These are phyloP conservation scores for Colletotrichum cereale DNA, from an alignment of 2,329 filamentous ascomycete species.

Conservation along the genomic window DNA sequence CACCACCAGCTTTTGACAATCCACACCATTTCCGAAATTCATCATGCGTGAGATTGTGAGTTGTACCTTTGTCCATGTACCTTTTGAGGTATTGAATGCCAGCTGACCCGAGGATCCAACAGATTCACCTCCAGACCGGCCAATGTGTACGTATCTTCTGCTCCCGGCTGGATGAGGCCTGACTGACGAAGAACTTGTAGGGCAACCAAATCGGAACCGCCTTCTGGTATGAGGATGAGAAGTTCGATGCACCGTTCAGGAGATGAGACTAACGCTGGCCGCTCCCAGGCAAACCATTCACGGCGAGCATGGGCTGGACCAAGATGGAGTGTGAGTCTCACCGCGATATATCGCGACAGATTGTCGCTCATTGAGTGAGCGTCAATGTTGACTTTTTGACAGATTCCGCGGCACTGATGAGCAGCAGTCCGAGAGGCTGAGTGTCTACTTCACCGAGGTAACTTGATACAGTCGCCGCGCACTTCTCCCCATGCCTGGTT, in stretches of 20 bases:
- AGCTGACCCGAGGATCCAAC: slow-evolving; percentile 66
- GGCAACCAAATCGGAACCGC: slow-evolving; percentile 99
- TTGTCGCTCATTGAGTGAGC: neutral
- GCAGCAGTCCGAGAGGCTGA: slow-evolving; percentile 99
- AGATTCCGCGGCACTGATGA: slow-evolving; percentile 98
- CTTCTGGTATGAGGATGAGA: slow-evolving; percentile 79
- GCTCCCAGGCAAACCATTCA: slow-evolving; percentile 79
- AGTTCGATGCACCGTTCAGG: neutral
- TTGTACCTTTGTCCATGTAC: neutral
- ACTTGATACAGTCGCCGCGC: neutral
- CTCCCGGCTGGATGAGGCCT: neutral
- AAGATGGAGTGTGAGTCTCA: slow-evolving; percentile 86
- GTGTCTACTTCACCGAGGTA: slow-evolving; percentile 94
- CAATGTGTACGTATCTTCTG: slow-evolving; percentile 80
- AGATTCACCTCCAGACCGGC: slow-evolving; percentile 99
- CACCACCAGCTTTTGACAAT: slow-evolving; percentile 9
- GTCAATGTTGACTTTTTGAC: slow-evolving; percentile 42
- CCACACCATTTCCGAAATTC: neutral
- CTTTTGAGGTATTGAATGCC: slow-evolving; percentile 35
- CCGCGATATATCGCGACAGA: neutral
- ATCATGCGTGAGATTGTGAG: slow-evolving; percentile 49
- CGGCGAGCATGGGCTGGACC: slow-evolving; percentile 95
- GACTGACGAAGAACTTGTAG: slow-evolving; percentile 60
- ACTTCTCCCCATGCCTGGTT: too few species aligned
- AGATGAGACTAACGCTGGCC: slow-evolving; percentile 53